Evolutionary conservation across 2,329 filamentous ascomycete species (phyloP).

Genomic region (Ramularia endophylla): DNA sequence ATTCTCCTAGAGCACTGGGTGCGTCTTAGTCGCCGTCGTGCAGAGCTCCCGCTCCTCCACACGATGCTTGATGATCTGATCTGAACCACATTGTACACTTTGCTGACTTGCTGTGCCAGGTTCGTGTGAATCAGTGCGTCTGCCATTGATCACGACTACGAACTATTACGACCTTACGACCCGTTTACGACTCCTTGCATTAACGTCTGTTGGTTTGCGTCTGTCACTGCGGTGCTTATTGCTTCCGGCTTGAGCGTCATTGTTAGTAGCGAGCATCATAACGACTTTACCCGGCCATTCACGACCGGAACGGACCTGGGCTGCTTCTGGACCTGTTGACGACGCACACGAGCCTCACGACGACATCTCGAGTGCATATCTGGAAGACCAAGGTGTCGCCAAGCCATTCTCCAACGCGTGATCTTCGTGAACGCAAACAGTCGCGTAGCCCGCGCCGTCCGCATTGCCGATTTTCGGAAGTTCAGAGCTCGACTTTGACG

Average conservation of each 20-base stretch:
- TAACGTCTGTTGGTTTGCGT: constrained; percentile 28
- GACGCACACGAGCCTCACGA: constrained; percentile 2
- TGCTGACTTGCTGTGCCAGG: constrained; percentile 9
- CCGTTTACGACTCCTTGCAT: constrained; percentile 29
- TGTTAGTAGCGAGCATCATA: constrained; percentile 23
- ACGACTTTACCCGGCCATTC: constrained; percentile 1
- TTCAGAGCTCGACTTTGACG: constrained; percentile 12
- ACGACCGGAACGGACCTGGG: constrained; percentile 1
- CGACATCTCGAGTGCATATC: background rate
- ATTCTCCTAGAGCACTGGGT: constrained; percentile 31
- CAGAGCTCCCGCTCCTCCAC: constrained; percentile 22
- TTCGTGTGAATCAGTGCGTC: constrained; percentile 23
- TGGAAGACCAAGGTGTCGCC: background rate
- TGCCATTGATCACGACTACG: constrained; percentile 27
- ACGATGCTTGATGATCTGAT: constrained; percentile 12
- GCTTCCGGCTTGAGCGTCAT: constrained; percentile 19
- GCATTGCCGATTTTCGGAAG: constrained; percentile 1
- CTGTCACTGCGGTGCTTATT: constrained; percentile 20
- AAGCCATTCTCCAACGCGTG: background rate
- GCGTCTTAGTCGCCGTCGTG: constrained; percentile 30
- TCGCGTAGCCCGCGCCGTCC: background rate
- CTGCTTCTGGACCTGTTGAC: background rate
- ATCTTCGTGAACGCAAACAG: background rate
- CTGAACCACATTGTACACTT: constrained; percentile 14
- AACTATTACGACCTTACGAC: constrained; percentile 31